Conservation (phyloP, 2,329 filamentous ascomycete species). For the Diaporthe longicolla region DNA sequence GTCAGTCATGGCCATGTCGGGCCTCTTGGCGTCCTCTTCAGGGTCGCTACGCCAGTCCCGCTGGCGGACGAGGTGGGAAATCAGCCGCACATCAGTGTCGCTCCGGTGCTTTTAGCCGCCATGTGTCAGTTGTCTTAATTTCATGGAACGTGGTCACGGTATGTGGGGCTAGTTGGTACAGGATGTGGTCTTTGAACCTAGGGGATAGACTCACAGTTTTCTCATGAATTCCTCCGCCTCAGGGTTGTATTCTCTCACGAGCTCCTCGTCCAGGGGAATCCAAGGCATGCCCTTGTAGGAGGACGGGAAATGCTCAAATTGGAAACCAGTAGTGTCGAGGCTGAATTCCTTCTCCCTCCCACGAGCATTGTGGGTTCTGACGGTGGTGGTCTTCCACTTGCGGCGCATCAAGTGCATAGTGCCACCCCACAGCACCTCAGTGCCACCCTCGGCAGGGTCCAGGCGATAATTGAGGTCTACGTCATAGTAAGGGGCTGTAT, state of each 20-base stretch:
- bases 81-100: slow-evolving; percentile 9
- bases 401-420: slow-evolving; percentile 14
- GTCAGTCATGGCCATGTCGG: slow-evolving; percentile 9
- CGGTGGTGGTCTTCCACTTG: background rate
- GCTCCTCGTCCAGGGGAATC: slow-evolving; percentile 8
- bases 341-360: slow-evolving; percentile 10
- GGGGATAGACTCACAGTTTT: background rate
- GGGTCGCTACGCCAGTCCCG: slow-evolving; percentile 6
- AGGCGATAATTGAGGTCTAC: slow-evolving; percentile 10
- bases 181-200: too few species aligned
- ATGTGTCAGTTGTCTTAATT: background rate
- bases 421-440: slow-evolving; percentile 4
- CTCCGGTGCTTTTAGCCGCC: background rate
- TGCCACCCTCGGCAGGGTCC: background rate
- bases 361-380: slow-evolving; percentile 16
- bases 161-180: background rate
- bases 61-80: slow-evolving; percentile 9
- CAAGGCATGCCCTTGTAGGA: slow-evolving; percentile 5
- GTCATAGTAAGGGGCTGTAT: slow-evolving; percentile 8
- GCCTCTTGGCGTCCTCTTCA: slow-evolving; percentile 7
- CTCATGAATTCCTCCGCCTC: slow-evolving; percentile 14
- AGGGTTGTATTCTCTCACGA: background rate
- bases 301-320: background rate
- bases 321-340: slow-evolving; percentile 11
- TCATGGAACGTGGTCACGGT: background rate